Conservation (phyloP, 2,329 filamentous ascomycete genomes). For the Golovinomyces cichoracearum region DNA sequence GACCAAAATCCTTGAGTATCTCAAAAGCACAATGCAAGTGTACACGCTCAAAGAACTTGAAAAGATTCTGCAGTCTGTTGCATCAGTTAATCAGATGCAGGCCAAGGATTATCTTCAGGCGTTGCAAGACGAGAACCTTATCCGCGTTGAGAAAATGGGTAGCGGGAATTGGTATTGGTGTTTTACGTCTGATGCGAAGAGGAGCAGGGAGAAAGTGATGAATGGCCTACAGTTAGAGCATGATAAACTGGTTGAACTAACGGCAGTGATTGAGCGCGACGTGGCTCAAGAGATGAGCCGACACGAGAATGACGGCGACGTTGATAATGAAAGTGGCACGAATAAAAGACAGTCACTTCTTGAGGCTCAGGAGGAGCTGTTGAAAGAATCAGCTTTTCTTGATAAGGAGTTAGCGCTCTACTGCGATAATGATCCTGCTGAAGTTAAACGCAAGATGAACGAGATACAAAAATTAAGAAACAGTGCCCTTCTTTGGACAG, state of each 20-base stretch:
- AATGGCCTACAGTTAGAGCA: constrained; percentile 17
- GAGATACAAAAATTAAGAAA: constrained; percentile 12
- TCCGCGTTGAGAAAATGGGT: constrained; percentile 43
- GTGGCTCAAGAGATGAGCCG: constrained; percentile 16
- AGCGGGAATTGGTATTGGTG: constrained; percentile 50
- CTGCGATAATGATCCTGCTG: constrained; percentile 13
- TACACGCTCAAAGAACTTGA: constrained; percentile 43
- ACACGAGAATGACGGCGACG: constrained; percentile 13
- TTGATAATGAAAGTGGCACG: constrained; percentile 1
- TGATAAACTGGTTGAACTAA: constrained; percentile 11
- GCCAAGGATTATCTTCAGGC: constrained; percentile 40
- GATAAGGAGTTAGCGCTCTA: constrained; percentile 14
- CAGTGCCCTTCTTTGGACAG: constrained; percentile 13
- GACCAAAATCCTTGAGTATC: constrained; percentile 29
- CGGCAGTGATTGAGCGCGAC: constrained; percentile 15
- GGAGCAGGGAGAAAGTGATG: constrained; percentile 20
- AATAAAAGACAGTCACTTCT: constrained; percentile 11
- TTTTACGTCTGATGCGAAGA: constrained; percentile 28
- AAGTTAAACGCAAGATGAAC: constrained; percentile 11
- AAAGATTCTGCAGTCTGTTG: constrained; percentile 32
- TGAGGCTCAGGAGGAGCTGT: constrained; percentile 9
- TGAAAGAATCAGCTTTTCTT: constrained; percentile 11
- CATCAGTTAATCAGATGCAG: constrained; percentile 38
- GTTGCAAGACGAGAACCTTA: constrained; percentile 32
- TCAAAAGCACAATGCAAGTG: constrained; percentile 32